Evolutionary conservation across 306 rosid genomes (phyloP).

Genomic region (Cajanus cajan): DNA sequence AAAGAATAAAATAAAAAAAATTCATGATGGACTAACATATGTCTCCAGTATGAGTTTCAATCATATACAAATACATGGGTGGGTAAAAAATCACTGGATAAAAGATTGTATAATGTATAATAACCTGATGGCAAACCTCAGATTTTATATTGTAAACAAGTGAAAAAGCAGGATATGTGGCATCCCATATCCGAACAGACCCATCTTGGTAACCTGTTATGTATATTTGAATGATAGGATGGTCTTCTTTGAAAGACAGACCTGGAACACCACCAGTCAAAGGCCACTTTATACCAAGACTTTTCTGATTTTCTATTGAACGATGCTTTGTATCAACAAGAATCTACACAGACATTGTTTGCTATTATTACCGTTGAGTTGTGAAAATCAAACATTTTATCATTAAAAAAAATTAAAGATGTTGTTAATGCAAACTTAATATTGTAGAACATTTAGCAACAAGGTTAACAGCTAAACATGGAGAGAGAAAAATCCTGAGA

Average conservation of each 20-base stretch:
- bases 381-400: neutral
- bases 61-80: slow-evolving; percentile 9
- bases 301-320: slow-evolving; percentile 35
- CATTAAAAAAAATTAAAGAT: neutral
- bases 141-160: slow-evolving; percentile 51
- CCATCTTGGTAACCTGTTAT: slow-evolving; percentile 90
- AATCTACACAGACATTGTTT: slow-evolving; percentile 45
- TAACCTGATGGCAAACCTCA: slow-evolving; percentile 63
- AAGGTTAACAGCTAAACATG: slow-evolving; percentile 1
- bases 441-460: neutral
- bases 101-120: neutral
- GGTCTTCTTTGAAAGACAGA: slow-evolving; percentile 43
- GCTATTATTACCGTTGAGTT: slow-evolving; percentile 22
- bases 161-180: slow-evolving; percentile 64
- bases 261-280: slow-evolving; percentile 81
- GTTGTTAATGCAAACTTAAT: neutral
- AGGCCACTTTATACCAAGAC: slow-evolving; percentile 56
- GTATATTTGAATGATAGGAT: slow-evolving; percentile 58
- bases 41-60: slow-evolving; percentile 1
- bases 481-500: slow-evolving; percentile 10
- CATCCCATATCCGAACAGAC: slow-evolving; percentile 84
- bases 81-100: neutral
- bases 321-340: slow-evolving; percentile 47
- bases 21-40: slow-evolving; percentile 18
- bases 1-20: too few relatives aligned